phyloP scores from a whole-genome alignment of 2,329 filamentous ascomycete species.

The Aschersonia sp. region DNA sequence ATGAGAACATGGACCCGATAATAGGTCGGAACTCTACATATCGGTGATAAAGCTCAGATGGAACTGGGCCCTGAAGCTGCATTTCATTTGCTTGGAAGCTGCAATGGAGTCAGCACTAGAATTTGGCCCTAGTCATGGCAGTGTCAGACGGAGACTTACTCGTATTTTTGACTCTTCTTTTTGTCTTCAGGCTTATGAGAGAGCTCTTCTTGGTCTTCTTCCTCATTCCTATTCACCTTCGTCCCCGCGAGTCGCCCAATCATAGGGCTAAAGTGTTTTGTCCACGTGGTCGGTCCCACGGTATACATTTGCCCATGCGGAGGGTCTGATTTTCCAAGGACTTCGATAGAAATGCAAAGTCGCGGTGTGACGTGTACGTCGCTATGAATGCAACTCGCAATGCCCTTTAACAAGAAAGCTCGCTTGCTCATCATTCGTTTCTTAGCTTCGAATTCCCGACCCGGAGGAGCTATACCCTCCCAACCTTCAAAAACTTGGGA shows the following conservation, averaged over 20 bases:
- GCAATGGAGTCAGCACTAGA: not conserved
- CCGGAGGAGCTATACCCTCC: slow-evolving; percentile 47
- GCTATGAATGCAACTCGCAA: slow-evolving; percentile 47
- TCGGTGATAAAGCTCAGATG: slow-evolving; percentile 69
- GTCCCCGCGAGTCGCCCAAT: slow-evolving; percentile 68
- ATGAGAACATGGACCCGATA: slow-evolving; percentile 77
- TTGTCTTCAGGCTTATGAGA: slow-evolving; percentile 22
- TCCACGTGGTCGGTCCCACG: slow-evolving; percentile 58
- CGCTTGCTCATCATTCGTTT: slow-evolving; percentile 79
- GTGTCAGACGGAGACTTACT: slow-evolving; percentile 34
- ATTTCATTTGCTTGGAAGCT: slow-evolving; percentile 91
- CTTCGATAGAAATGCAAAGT: slow-evolving; percentile 58
- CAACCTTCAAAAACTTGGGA: slow-evolving; percentile 47
- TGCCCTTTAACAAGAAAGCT: slow-evolving; percentile 61
- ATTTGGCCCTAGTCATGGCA: no score
- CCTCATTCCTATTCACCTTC: slow-evolving; percentile 48
- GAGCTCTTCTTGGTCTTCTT: slow-evolving; percentile 20
- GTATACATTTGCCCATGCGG: slow-evolving; percentile 63
- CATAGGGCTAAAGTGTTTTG: slow-evolving; percentile 77
- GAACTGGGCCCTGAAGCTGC: slow-evolving; percentile 73
- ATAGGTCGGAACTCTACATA: slow-evolving; percentile 89
- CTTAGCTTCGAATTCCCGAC: slow-evolving; percentile 53
- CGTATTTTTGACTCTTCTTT: slow-evolving; percentile 54
- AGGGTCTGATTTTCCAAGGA: slow-evolving; percentile 61
- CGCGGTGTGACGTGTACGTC: slow-evolving; percentile 53